phyloP scores from a whole-genome alignment of 2,329 filamentous ascomycete genomes.

The Cladorrhinum sp. region DNA sequence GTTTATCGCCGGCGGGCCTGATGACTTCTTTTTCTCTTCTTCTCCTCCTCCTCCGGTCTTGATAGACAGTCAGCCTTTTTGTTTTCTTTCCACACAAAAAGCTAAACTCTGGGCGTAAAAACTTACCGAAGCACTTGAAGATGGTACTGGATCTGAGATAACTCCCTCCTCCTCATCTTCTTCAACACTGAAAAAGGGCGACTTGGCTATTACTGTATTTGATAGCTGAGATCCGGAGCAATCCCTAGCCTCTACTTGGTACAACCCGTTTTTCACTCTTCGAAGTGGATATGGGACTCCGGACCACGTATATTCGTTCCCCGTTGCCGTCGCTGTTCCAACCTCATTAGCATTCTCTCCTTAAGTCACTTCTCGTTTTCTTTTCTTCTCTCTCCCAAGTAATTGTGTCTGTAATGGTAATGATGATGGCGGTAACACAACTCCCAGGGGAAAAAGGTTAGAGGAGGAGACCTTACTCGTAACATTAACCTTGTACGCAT shows the following conservation, averaged over 20 bases:
- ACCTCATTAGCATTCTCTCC: too few relatives aligned
- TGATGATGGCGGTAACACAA: too few relatives aligned
- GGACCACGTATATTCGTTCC: slow-evolving; percentile 25
- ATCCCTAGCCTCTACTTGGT: slow-evolving; percentile 24
- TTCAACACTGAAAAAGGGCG: slow-evolving; percentile 25
- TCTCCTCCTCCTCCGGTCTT: too few relatives aligned
- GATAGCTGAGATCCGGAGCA: slow-evolving; percentile 7
- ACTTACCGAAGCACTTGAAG: not conserved
- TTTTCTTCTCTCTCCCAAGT: not conserved
- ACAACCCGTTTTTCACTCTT: slow-evolving; percentile 26
- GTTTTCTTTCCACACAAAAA: too few relatives aligned
- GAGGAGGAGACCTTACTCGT: slow-evolving; percentile 24
- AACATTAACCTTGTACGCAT: slow-evolving; percentile 24
- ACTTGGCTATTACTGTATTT: slow-evolving; percentile 25
- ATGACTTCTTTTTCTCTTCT: not conserved
- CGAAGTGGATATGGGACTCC: slow-evolving; percentile 28
- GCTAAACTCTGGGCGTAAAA: too few relatives aligned
- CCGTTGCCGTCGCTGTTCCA: slow-evolving; percentile 19
- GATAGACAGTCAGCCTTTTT: too few relatives aligned
- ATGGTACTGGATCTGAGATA: not conserved
- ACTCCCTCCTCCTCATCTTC: not conserved
- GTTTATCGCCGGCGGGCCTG: slow-evolving; percentile 13
- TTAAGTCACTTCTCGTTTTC: too few relatives aligned
- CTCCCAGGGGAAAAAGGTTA: not conserved
- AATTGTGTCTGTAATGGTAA: too few relatives aligned